A percentile compares a stretch with the other conserved stretches of the same genome.
Evolutionary conservation across 768 basidiomycete genomes (phyloP).

Genomic region (Infundibulicybe gibba): DNA sequence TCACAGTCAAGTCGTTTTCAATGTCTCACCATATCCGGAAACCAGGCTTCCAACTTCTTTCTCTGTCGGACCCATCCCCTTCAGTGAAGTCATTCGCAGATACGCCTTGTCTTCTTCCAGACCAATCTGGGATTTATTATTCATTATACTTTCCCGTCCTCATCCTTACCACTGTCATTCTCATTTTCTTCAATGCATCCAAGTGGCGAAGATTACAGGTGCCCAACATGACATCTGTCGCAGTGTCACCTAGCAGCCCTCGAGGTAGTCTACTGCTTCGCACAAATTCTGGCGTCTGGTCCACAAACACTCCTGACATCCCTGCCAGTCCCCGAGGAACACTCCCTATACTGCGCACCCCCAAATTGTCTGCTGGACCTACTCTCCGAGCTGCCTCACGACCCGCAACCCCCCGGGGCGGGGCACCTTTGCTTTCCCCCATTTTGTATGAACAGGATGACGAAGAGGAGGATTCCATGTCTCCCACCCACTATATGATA

Average conservation of each 20-base stretch:
- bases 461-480: slow-evolving; percentile 44
- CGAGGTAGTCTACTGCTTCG: slow-evolving; percentile 18
- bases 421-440: slow-evolving; percentile 32
- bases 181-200: slow-evolving; percentile 26
- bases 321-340: slow-evolving; percentile 35
- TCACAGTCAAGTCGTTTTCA: slow-evolving; percentile 87
- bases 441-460: slow-evolving; percentile 33
- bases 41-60: slow-evolving; percentile 90
- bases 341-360: slow-evolving; percentile 36
- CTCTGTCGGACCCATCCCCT: slow-evolving; percentile 36
- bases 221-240: slow-evolving; percentile 22
- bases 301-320: slow-evolving; percentile 31
- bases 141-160: slow-evolving; percentile 67
- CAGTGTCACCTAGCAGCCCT: slow-evolving; percentile 25
- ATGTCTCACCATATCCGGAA: slow-evolving; percentile 82
- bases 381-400: slow-evolving; percentile 36
- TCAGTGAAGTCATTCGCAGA: slow-evolving; percentile 40
- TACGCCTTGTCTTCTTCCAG: slow-evolving; percentile 66
- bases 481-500: slow-evolving; percentile 44
- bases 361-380: slow-evolving; percentile 26
- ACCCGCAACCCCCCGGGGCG: slow-evolving; percentile 34
- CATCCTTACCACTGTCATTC: slow-evolving; percentile 50
- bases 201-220: not conserved
- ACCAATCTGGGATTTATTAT: slow-evolving; percentile 78
- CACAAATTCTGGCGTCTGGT: slow-evolving; percentile 39